Evolutionary conservation across 2,329 filamentous ascomycete genomes (phyloP), one percentile per base, ranked within the genome.

Genomic region (Botrytis cinerea): DNA sequence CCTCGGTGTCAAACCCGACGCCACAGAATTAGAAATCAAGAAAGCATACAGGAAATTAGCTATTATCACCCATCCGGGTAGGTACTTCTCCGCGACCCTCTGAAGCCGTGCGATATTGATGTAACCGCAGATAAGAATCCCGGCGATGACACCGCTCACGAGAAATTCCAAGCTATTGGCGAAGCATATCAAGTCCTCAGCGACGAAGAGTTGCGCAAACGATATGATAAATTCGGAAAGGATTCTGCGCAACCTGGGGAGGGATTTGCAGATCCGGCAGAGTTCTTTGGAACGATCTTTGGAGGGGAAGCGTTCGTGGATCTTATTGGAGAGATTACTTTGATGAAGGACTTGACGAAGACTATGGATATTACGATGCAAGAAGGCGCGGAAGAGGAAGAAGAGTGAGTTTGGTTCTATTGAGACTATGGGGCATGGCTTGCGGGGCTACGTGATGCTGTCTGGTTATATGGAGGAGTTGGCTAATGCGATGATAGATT

Each of bases 201-300:
- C 80, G 92, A 98, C 81, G 87, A 91, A 77, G 92, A 97, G 74
- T 88, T 98, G 76, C 92, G 96, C 80, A 93, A 92, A 80, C 91
- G 93, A 80, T 99, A 99, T 86, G 96, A 99, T 84, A 97, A 97
- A 84, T 95, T 91, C 86, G 96, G 96, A 82, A 98, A 98, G 84
- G 96, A 99, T 80, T 90, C 93, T 78, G 95, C 96, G 9, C 93
- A 95, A 81, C 96, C 96, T 0, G 90, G 91, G 79, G 93, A 94
- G 79, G 96, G 96, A 75, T 99, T 99, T 82, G 93, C 93, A 86
- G 96, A 99, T 82, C 96, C 96, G 1, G 89, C 94, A 76, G 96
- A 99, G 84, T 99, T 99, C 88, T 99, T 99, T 85, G 93, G 93
- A 80, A 97, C 95, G 86, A 99, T 99, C 79, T 99, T 99, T 81